phyloP scores from a whole-genome alignment of 352 stramenopile species.

The Globisporangium carolinianum region DNA sequence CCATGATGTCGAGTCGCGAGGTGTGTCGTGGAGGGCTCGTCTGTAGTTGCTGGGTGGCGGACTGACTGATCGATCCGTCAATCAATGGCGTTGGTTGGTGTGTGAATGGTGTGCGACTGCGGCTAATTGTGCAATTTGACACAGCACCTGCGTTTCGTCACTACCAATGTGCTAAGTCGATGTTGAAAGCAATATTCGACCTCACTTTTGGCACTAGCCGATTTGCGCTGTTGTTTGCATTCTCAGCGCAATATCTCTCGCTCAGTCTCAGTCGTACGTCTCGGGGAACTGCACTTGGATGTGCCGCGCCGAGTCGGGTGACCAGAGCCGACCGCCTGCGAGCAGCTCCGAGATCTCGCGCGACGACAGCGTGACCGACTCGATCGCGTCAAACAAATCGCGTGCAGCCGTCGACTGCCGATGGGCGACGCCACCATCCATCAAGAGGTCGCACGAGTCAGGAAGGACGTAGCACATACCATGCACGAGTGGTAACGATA shows the following conservation, averaged over 20 bases:
- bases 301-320: slow-evolving; percentile 49
- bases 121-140: background rate
- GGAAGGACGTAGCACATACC: background rate
- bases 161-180: background rate
- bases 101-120: background rate
- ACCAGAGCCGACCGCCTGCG: slow-evolving; percentile 65
- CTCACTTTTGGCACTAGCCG: background rate
- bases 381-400: slow-evolving; percentile 62
- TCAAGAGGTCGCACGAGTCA: background rate
- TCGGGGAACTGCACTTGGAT: slow-evolving; percentile 72
- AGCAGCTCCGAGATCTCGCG: slow-evolving; percentile 64
- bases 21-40: too few relatives aligned
- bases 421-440: background rate
- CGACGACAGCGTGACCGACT: slow-evolving; percentile 58
- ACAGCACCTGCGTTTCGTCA: background rate
- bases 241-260: background rate
- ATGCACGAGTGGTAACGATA: background rate
- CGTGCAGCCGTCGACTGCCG: slow-evolving; percentile 40
- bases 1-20: background rate
- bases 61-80: background rate
- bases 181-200: background rate
- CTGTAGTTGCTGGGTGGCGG: background rate
- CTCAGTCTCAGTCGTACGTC: slow-evolving; percentile 47
- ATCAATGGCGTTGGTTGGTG: background rate
- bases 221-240: background rate